phyloP scores from a whole-genome alignment of 2,329 filamentous ascomycete species.

The Zymoseptoria passerinii region DNA sequence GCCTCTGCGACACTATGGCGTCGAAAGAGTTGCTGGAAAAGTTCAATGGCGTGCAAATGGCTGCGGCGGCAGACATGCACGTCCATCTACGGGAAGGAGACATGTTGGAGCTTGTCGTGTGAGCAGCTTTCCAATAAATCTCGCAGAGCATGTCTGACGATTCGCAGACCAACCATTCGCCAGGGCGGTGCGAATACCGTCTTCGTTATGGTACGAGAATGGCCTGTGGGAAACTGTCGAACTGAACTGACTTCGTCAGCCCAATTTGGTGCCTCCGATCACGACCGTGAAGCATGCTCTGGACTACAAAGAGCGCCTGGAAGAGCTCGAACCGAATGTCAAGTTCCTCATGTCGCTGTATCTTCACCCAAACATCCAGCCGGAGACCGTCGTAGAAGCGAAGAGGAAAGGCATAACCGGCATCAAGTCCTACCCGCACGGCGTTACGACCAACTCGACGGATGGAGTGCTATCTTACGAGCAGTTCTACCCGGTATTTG shows the following conservation, averaged over 20 bases:
- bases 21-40: conserved; percentile 27
- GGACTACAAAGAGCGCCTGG: conserved; percentile 38
- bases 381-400: conserved; percentile 58
- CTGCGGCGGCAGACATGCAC: conserved; percentile 43
- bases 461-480: conserved; percentile 63
- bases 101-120: conserved; percentile 43
- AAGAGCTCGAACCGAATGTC: conserved; percentile 41
- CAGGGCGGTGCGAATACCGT: conserved; percentile 46
- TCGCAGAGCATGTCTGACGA: conserved; percentile 4
- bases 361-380: conserved; percentile 41
- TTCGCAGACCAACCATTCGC: conserved; percentile 39
- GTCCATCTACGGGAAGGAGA: conserved; percentile 46
- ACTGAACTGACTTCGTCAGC: conserved; percentile 26
- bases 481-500: conserved; percentile 69
- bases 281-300: conserved; percentile 42
- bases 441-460: conserved; percentile 52
- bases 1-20: conserved; percentile 20
- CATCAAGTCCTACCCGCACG: conserved; percentile 60
- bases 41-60: conserved; percentile 38
- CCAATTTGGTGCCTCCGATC: conserved; percentile 44
- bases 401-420: conserved; percentile 62
- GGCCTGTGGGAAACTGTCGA: neutral
- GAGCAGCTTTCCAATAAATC: conserved; percentile 4
- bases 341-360: conserved; percentile 46
- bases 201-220: conserved; percentile 42